Percentiles rank a stretch among this genome's conserved stretches.
Evolutionary conservation across 2,329 filamentous ascomycete species (phyloP).

Genomic region (Sarocladium oryzae): DNA sequence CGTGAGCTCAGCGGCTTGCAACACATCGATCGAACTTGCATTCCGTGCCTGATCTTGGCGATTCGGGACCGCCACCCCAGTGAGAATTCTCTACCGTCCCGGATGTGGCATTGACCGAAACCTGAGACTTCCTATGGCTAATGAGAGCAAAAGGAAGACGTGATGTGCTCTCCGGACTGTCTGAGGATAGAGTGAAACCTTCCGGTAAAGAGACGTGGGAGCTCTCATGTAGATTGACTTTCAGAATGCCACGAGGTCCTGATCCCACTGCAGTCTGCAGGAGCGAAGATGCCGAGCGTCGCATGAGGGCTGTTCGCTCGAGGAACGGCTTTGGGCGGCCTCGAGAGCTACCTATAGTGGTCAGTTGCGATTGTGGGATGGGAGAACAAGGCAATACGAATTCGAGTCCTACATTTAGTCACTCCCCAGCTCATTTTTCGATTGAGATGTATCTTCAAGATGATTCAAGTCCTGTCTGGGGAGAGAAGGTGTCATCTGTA

Average conservation of each 20-base stretch:
- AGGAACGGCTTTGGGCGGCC: neutral
- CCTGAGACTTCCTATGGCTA: neutral
- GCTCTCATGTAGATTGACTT: neutral
- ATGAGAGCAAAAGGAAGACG: neutral
- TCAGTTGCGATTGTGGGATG: neutral
- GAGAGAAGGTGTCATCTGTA: too few species aligned
- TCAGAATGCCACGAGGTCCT: neutral
- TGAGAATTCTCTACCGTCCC: neutral
- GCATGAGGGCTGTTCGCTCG: neutral
- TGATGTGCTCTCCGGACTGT: neutral
- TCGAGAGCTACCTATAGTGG: neutral
- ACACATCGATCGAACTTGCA: neutral
- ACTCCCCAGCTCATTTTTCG: too few species aligned
- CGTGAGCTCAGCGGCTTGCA: neutral
- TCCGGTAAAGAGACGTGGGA: neutral
- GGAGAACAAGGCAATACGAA: too few species aligned
- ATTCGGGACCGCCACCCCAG: neutral
- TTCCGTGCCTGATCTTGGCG: neutral
- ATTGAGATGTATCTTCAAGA: too few species aligned
- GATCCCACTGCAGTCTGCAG: neutral
- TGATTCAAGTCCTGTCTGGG: too few species aligned
- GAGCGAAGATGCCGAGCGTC: neutral
- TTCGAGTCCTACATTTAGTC: too few species aligned
- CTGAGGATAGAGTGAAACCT: neutral
- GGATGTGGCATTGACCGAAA: neutral